A percentile compares a stretch with the other conserved stretches of the same genome.
Evolutionary conservation across 2,329 filamentous ascomycete genomes (phyloP).

Genomic region (Pseudocercospora fijiensis): DNA sequence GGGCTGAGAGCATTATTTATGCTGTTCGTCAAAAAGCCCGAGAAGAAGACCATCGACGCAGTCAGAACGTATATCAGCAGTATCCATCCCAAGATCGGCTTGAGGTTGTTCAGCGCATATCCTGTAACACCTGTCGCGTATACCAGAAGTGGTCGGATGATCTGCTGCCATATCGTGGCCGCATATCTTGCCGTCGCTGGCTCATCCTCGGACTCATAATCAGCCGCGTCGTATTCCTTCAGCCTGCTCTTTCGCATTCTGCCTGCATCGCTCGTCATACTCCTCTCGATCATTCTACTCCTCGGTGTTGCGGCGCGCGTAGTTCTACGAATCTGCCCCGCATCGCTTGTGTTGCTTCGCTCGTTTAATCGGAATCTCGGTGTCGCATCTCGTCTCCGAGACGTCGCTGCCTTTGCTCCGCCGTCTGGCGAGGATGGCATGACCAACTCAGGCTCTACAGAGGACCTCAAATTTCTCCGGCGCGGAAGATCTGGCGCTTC

Average conservation of each 20-base stretch:
- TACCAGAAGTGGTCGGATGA: constrained; percentile 39
- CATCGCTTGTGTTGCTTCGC: constrained; percentile 35
- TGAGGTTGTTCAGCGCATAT: constrained; percentile 61
- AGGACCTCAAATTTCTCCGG: constrained; percentile 28
- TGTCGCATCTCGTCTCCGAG: constrained; percentile 24
- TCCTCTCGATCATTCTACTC: constrained; percentile 30
- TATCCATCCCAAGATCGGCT: constrained; percentile 62
- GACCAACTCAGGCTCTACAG: constrained; percentile 43
- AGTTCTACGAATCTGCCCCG: constrained; percentile 30
- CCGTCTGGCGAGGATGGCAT: constrained; percentile 43
- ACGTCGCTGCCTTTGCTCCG: constrained; percentile 15
- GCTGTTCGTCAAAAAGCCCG: constrained; percentile 63
- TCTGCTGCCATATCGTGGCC: constrained; percentile 35
- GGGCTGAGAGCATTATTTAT: constrained; percentile 64
- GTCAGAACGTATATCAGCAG: constrained; percentile 62
- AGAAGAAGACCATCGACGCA: constrained; percentile 58
- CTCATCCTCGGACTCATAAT: constrained; percentile 29
- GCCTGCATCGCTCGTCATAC: constrained; percentile 38
- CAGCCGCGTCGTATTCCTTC: constrained; percentile 28
- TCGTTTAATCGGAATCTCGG: constrained; percentile 35
- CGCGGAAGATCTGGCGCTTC: constrained; percentile 16
- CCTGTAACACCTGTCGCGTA: constrained; percentile 59
- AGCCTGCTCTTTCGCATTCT: constrained; percentile 18
- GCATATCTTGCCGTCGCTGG: constrained; percentile 14
- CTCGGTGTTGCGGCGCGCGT: constrained; percentile 28